Evolutionary conservation across 768 basidiomycete genomes (phyloP).

Genomic region (Gymnopilus junonius): DNA sequence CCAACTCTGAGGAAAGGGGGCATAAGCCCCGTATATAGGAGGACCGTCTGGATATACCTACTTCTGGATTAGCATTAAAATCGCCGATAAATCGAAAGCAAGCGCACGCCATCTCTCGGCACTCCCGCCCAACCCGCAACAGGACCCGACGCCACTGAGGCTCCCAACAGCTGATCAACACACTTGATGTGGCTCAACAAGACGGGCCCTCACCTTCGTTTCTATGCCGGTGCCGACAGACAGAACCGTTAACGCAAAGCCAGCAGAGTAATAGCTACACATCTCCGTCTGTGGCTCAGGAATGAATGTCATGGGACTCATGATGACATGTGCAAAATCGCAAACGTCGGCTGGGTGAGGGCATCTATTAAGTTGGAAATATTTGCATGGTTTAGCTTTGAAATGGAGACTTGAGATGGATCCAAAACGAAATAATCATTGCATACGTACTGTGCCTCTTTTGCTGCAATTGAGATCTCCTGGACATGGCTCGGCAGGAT

Average conservation of each 20-base stretch:
- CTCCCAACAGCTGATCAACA: background rate
- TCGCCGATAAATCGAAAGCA: background rate
- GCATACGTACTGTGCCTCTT: conserved; percentile 43
- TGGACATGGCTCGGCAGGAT: conserved; percentile 27
- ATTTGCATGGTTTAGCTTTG: conserved; percentile 55
- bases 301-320: conserved; percentile 26
- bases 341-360: conserved; percentile 49
- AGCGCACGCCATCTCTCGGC: conserved; percentile 22
- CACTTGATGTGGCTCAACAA: background rate
- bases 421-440: background rate
- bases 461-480: conserved; percentile 35
- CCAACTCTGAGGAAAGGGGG: conserved; percentile 25
- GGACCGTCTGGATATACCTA: conserved; percentile 17
- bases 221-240: conserved; percentile 43
- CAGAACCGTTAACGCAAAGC: conserved; percentile 38
- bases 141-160: background rate
- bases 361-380: conserved; percentile 47
- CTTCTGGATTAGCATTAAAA: background rate
- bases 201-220: conserved; percentile 19
- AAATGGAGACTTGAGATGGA: conserved; percentile 5
- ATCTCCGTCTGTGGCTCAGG: conserved; percentile 7
- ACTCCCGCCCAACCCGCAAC: conserved; percentile 20
- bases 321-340: conserved; percentile 49
- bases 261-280: conserved; percentile 41
- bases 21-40: conserved; percentile 14